Conservation (phyloP, 208 protist species). For the Leishmania turanica region DNA sequence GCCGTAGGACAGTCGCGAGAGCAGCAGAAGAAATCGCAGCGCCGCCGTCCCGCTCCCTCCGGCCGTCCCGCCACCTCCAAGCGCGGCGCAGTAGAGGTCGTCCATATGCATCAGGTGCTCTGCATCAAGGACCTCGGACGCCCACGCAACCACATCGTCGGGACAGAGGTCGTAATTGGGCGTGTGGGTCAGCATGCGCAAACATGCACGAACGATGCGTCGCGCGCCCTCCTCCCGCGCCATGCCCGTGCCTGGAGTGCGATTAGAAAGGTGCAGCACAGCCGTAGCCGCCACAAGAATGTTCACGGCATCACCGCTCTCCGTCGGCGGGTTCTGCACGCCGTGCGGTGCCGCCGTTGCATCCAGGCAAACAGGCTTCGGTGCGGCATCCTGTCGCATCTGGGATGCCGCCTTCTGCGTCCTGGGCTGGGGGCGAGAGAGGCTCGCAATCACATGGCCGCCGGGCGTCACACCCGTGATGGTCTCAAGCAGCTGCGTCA, state of each 20-base stretch:
- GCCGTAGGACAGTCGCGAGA: constrained; percentile 46
- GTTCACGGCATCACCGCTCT: constrained; percentile 39
- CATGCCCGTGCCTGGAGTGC: neutral
- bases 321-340: constrained; percentile 42
- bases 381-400: neutral
- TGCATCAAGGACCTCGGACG: constrained; percentile 27
- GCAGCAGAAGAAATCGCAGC: constrained; percentile 20
- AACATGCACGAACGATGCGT: constrained; percentile 23
- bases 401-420: neutral
- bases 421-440: neutral
- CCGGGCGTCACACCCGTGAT: constrained; percentile 12
- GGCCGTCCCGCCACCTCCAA: neutral
- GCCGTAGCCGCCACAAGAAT: constrained; percentile 28
- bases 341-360: constrained; percentile 39
- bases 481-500: constrained; percentile 19
- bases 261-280: constrained; percentile 11
- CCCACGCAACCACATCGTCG: constrained; percentile 30
- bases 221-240: neutral
- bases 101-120: neutral
- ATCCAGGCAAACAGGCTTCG: constrained; percentile 42
- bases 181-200: constrained; percentile 38
- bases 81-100: too few relatives aligned
- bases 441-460: constrained; percentile 18
- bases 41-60: neutral
- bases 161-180: constrained; percentile 62